Evolutionary conservation across 2,329 filamentous ascomycete genomes (phyloP).

Genomic region (Lomentospora prolificans): DNA sequence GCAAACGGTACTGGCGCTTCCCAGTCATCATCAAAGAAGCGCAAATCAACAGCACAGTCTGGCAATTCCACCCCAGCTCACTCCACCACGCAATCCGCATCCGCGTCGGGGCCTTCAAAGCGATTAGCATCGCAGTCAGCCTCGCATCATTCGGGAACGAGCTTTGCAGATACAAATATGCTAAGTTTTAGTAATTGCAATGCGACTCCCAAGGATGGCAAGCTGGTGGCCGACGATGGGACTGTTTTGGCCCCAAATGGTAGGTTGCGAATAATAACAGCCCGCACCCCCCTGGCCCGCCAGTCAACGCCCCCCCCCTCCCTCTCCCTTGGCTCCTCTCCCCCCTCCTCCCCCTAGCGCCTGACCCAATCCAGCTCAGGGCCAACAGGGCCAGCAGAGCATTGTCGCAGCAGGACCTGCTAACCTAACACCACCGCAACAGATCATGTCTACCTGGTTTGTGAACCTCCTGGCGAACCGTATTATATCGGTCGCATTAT

Average conservation of each 20-base stretch:
- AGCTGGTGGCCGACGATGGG: constrained; percentile 83
- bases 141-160: not conserved
- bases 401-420: no score
- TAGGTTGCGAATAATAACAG: constrained; percentile 34
- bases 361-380: not conserved
- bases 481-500: constrained; percentile 97
- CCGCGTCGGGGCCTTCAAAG: not conserved
- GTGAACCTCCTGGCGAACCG: constrained; percentile 92
- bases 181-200: constrained; percentile 72
- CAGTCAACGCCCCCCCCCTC: not conserved
- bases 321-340: constrained; percentile 6
- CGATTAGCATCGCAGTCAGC: constrained; percentile 8
- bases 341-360: constrained; percentile 1
- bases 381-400: not conserved
- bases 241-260: constrained; percentile 76
- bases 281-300: not conserved
- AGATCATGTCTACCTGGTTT: constrained; percentile 88
- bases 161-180: constrained; percentile 64
- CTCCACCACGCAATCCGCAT: constrained; percentile 6
- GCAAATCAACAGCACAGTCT: constrained; percentile 55
- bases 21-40: constrained; percentile 55
- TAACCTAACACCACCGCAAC: constrained; percentile 2
- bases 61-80: constrained; percentile 16
- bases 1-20: constrained; percentile 1
- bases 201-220: constrained; percentile 61